Base-by-base conservation (phyloP, 2,329 filamentous ascomycete genomes). In the Aspergillus alliaceus region DNA sequence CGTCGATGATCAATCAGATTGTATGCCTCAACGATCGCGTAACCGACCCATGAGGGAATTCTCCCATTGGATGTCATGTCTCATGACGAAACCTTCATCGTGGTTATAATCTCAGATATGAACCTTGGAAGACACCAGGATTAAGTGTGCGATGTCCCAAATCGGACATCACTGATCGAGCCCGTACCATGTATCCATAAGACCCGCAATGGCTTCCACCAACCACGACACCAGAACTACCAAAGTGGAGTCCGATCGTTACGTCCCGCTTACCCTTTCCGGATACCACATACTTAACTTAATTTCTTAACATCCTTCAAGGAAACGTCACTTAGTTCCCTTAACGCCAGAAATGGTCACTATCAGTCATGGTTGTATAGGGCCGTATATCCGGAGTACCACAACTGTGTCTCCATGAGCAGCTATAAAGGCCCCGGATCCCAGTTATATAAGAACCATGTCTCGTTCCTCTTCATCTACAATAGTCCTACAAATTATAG, bases 271-370 rank as follows among this genome's bases (percentile, higher is more conserved):
- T 56, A 29, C 54, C 51, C 15, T 9, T 54, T 59, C 6, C 15
- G 53, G 62, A 61, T 65, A 67, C 51, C 63, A 54, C 64, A 66
- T 64, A 58, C 51, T 61, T 60, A 64, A 48, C 53, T 31, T 51
- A 37, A 53, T 53, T 25, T 32, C 6, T 8, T 18, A 8, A 24
- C 3, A 22, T 20, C 37, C 18, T 22, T 22, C 12, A 22, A 34
- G 20, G 37, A 34, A 34, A 34, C 12, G 31, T 15, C 3, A 34
- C 31, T 7, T 3, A 34, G 3, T 7, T 6, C 5, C 12, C 14
- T 14, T 25, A 22, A 24, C 22, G 29, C 32, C 29, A 9, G 9
- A 29, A 29, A 29, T n/a, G n/a, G n/a, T n/a, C n/a, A n/a, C n/a
- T n/a, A n/a, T n/a, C n/a, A 29, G 27, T 29, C 27, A 29, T 29